phyloP scores from a whole-genome alignment of 2,329 filamentous ascomycete species.

The Pestalotiopsis fici region DNA sequence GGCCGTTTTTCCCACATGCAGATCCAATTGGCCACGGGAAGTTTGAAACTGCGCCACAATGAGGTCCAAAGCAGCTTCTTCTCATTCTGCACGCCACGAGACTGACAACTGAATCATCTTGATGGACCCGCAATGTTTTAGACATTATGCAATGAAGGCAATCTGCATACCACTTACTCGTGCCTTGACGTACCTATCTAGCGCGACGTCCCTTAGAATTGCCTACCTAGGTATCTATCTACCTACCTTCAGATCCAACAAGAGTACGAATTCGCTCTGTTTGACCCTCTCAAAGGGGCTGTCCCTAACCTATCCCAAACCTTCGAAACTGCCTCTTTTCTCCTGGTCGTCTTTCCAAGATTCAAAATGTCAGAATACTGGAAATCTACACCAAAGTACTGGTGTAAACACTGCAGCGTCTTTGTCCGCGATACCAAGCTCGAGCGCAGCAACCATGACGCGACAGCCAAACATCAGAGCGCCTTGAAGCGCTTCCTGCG shows the following conservation, averaged over 20 bases:
- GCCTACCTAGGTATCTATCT: no score
- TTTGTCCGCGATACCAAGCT: conserved; percentile 92
- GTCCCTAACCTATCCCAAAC: background rate
- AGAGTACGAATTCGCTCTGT: no score
- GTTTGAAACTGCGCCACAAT: background rate
- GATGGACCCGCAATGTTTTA: background rate
- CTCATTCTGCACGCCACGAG: background rate
- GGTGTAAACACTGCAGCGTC: conserved; percentile 94
- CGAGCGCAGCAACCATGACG: conserved; percentile 86
- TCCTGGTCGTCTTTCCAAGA: background rate
- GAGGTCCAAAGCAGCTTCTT: background rate
- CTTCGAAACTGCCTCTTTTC: background rate
- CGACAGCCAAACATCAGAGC: conserved; percentile 81
- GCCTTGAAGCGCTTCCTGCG: conserved; percentile 87
- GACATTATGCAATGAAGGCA: no score
- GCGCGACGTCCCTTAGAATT: no score
- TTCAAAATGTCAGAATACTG: conserved; percentile 93
- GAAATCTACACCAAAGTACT: conserved; percentile 97
- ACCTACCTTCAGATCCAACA: no score
- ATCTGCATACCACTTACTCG: no score
- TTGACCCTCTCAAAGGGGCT: background rate
- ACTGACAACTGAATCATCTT: background rate
- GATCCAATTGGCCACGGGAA: background rate
- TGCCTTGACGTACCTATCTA: no score
- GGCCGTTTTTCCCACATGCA: background rate